phyloP scores from a whole-genome alignment of 163 green algal genomes.

The Picocystis sp. region DNA sequence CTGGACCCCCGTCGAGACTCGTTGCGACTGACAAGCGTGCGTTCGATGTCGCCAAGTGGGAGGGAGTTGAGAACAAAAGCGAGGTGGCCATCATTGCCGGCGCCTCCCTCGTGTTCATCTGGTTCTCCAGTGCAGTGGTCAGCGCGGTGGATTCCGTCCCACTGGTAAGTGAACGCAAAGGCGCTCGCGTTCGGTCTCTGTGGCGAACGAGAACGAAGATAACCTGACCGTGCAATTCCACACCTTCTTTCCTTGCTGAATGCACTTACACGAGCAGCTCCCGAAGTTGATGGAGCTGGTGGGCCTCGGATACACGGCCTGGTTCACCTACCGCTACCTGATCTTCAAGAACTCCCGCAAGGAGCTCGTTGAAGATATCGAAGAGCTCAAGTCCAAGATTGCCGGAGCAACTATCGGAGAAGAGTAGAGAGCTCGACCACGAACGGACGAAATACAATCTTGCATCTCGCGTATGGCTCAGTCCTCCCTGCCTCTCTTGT shows the following conservation, averaged over 20 bases:
- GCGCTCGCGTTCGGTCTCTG: not conserved
- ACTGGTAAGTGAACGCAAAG: slow-evolving; percentile 33
- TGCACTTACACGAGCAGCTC: slow-evolving; percentile 28
- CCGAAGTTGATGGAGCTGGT: slow-evolving; percentile 78
- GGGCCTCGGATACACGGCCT: slow-evolving; percentile 67
- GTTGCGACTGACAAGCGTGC: no score
- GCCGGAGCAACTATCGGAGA: slow-evolving; percentile 10
- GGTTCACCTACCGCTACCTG: slow-evolving; percentile 77
- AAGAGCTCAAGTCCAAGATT: slow-evolving; percentile 72
- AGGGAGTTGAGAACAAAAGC: slow-evolving; percentile 80
- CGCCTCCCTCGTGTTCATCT: slow-evolving; percentile 59
- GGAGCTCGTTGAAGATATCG: slow-evolving; percentile 70
- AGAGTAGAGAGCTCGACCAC: not conserved
- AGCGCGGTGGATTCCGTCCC: slow-evolving; percentile 72
- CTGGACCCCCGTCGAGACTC: no score
- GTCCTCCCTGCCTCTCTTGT: no score
- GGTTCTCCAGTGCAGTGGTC: slow-evolving; percentile 68
- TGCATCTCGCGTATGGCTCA: no score
- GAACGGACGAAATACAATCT: no score
- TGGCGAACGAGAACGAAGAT: not conserved
- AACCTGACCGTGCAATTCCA: not conserved
- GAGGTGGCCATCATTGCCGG: slow-evolving; percentile 54
- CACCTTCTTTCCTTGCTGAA: not conserved
- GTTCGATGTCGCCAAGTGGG: slow-evolving; percentile 47
- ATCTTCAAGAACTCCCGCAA: slow-evolving; percentile 73